A percentile compares a stretch with the other conserved stretches of the same genome.
These are phyloP conservation scores for Ustilago tritici DNA, from an alignment of 1,284 basidiomycete genomes.

Conservation along the genomic window DNA sequence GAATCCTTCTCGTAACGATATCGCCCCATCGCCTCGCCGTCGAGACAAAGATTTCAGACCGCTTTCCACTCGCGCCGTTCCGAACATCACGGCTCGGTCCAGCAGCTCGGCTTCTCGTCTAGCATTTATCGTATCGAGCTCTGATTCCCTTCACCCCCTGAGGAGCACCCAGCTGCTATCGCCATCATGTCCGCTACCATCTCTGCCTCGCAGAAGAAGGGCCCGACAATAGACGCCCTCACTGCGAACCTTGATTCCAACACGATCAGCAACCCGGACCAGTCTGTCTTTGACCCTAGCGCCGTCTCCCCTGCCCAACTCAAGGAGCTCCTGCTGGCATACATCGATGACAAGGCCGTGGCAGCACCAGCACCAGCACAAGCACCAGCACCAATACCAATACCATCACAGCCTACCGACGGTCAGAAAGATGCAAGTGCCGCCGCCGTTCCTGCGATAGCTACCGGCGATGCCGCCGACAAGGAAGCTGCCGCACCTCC, in stretches of 20 bases:
- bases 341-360: conserved; percentile 16
- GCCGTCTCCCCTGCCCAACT: conserved; percentile 18
- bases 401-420: conserved; percentile 6
- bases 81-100: too few species aligned
- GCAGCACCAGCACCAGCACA: conserved; percentile 16
- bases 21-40: background rate
- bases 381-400: conserved; percentile 13
- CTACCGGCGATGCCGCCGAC: background rate
- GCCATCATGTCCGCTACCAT: conserved; percentile 26
- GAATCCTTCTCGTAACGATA: background rate
- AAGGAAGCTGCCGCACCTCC: background rate
- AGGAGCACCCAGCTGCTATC: background rate
- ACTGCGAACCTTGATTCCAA: conserved; percentile 41
- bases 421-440: background rate
- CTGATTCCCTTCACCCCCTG: background rate
- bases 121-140: background rate
- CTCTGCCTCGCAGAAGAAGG: conserved; percentile 36
- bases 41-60: background rate
- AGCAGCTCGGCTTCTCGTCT: background rate
- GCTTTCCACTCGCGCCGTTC: background rate
- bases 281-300: conserved; percentile 10
- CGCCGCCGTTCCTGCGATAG: background rate
- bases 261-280: conserved; percentile 8
- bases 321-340: conserved; percentile 46
- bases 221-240: conserved; percentile 54